Evolutionary conservation across 2,329 filamentous ascomycete genomes (phyloP).

Genomic region (Dothidotthia symphoricarpi): DNA sequence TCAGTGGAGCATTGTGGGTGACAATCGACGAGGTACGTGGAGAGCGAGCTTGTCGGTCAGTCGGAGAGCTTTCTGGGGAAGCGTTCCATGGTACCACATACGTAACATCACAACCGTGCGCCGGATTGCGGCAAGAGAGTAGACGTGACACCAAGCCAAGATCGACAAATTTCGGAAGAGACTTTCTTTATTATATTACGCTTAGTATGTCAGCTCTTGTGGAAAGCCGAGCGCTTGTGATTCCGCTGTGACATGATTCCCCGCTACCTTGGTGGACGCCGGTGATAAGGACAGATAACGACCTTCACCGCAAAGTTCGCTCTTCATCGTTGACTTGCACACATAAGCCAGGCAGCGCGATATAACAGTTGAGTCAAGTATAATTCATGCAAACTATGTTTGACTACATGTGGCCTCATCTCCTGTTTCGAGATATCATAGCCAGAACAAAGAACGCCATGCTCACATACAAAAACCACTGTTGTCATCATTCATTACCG

Average conservation of each 20-base stretch:
- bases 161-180: background rate
- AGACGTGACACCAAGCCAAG: slow-evolving; percentile 15
- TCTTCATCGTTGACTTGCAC: slow-evolving; percentile 1
- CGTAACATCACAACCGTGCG: slow-evolving; percentile 20
- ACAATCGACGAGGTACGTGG: slow-evolving; percentile 10
- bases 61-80: slow-evolving; percentile 14
- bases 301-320: slow-evolving; percentile 9
- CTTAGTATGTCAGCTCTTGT: no score
- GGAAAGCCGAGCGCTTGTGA: no score
- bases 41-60: slow-evolving; percentile 9
- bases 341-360: no score
- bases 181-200: slow-evolving; percentile 3
- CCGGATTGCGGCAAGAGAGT: slow-evolving; percentile 4
- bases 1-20: slow-evolving; percentile 30
- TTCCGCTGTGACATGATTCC: no score
- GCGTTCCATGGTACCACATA: slow-evolving; percentile 7
- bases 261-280: background rate
- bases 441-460: slow-evolving; percentile 1
- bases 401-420: no score
- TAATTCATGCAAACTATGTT: no score
- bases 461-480: slow-evolving; percentile 2
- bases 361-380: background rate
- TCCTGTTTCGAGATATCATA: no score
- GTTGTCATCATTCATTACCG: background rate
- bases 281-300: slow-evolving; percentile 28